These are phyloP conservation scores for Penicillium brasilianum DNA, from an alignment of 2,329 filamentous ascomycete species.

Conservation along the genomic window DNA sequence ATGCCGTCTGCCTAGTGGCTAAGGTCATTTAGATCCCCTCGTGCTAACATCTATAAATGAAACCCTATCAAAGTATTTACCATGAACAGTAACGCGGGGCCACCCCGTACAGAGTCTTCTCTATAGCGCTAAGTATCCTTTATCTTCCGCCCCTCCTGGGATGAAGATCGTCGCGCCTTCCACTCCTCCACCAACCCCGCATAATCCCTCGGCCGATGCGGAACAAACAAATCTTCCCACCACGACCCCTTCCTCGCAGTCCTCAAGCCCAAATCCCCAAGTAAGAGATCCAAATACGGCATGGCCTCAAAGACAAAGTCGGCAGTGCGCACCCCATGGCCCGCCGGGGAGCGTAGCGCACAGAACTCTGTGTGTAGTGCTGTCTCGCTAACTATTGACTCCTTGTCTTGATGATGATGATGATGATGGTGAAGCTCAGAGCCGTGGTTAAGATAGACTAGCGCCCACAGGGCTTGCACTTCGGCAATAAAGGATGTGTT, in stretches of 20 bases:
- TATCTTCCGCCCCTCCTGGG: neutral
- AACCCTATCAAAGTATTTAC: no score
- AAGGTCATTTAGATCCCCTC: no score
- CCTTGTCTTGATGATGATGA: conserved; percentile 10
- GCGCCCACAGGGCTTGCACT: no score
- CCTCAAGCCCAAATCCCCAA: conserved; percentile 65
- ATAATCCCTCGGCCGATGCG: conserved; percentile 36
- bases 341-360: conserved; percentile 62
- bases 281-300: conserved; percentile 69
- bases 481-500: neutral
- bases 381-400: conserved; percentile 47
- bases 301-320: conserved; percentile 73
- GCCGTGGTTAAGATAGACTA: conserved; percentile 9
- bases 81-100: no score
- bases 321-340: conserved; percentile 55
- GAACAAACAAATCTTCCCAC: conserved; percentile 32
- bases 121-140: no score
- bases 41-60: no score
- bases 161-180: conserved; percentile 8
- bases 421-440: conserved; percentile 14
- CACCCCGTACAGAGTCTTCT: no score
- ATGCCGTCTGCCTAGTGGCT: no score
- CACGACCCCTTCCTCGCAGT: conserved; percentile 37
- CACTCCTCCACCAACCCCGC: conserved; percentile 36
- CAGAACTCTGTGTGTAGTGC: conserved; percentile 67